Base-by-base conservation (phyloP, 805 yeast genomes). In the Metschnikowia corniflorae region DNA sequence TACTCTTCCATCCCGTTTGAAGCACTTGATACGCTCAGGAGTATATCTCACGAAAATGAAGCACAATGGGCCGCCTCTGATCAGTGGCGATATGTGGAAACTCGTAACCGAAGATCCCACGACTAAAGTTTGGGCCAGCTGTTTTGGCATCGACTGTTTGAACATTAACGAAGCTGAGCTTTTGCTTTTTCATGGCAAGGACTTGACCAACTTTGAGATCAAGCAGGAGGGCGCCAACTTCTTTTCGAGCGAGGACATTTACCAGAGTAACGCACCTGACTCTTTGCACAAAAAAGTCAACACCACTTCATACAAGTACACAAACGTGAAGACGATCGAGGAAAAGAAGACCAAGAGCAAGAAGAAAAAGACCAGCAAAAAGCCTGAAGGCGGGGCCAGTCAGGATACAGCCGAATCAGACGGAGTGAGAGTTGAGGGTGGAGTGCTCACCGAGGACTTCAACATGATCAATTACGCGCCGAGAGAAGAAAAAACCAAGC, bases 71-170 rank as follows among this genome's bases (percentile, higher is more conserved):
- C 58, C 58, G 26, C 30, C 30, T 6, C 23, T 49, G n/a, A 43
- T 45, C 16, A 36, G 32, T 3, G 55, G 55, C 19, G 57, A 66
- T 23, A 32, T 37, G 40, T 82, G 88, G 88, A 61, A 64, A 16
- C 56, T 81, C 16, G 67, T 82, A 5, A 73, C 86, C 5, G 91
- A 82, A 53, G 86, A 80, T 47, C 51, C 68, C 2, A 63, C 69
- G 3, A 70, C 78, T 12, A 60, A 62, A 38, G 65, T 71, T 28
- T 71, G 85, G 86, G 63, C 75, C 31, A 56, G 60, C 42, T 61
- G 83, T 55, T 69, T 65, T 49, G 71, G 78, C n/a, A 54, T 82
- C 47, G 65, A 68, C 31, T 70, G 79, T 46, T 45, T 77, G 57
- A 63, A 70, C 47, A 58, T 79, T 39, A 68, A 69, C 39, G 75